Evolutionary conservation across 23 red algal species (phyloP).

Genomic region (Gracilaria vermiculophylla): DNA sequence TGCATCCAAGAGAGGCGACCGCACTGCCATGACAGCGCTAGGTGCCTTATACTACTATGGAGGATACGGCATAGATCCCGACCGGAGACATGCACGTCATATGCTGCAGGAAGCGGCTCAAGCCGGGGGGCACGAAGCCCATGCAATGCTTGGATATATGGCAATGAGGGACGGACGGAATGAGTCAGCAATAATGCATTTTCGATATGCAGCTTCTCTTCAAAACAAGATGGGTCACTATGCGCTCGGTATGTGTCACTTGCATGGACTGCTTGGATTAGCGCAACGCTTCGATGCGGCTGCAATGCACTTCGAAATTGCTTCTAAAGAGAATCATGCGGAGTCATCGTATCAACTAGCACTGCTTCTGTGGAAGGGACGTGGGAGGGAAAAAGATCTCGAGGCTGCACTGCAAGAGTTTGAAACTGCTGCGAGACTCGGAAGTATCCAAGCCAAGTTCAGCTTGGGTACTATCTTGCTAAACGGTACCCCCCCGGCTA

Average conservation of each 20-base stretch:
- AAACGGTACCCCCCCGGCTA: slow-evolving; percentile 24
- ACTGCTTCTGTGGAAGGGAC: slow-evolving; percentile 55
- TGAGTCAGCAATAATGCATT: slow-evolving; percentile 30
- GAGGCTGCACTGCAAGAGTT: slow-evolving; percentile 22
- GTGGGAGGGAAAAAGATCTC: slow-evolving; percentile 8
- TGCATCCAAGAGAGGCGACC: slow-evolving; percentile 54
- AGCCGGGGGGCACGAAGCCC: slow-evolving; percentile 46
- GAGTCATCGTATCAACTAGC: slow-evolving; percentile 79
- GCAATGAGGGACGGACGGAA: slow-evolving; percentile 38
- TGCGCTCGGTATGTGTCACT: slow-evolving; percentile 52
- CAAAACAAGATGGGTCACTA: slow-evolving; percentile 42
- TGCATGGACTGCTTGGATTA: slow-evolving; percentile 53
- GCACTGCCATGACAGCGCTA: slow-evolving; percentile 20
- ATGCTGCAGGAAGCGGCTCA: slow-evolving; percentile 40
- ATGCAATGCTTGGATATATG: slow-evolving; percentile 66
- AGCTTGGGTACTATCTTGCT: slow-evolving; percentile 42
- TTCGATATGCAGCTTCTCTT: slow-evolving; percentile 16
- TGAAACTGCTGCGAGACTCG: slow-evolving; percentile 17
- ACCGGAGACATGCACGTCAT: slow-evolving; percentile 38
- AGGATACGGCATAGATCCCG: slow-evolving; percentile 60
- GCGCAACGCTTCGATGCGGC: slow-evolving; percentile 29
- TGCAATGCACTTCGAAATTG: slow-evolving; percentile 62
- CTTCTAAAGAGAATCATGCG: slow-evolving; percentile 44
- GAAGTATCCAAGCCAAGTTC: slow-evolving; percentile 52
- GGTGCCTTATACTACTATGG: slow-evolving; percentile 62